Base-by-base conservation (phyloP, 1,139 yeast species). In the Candida tetrigidarum region DNA sequence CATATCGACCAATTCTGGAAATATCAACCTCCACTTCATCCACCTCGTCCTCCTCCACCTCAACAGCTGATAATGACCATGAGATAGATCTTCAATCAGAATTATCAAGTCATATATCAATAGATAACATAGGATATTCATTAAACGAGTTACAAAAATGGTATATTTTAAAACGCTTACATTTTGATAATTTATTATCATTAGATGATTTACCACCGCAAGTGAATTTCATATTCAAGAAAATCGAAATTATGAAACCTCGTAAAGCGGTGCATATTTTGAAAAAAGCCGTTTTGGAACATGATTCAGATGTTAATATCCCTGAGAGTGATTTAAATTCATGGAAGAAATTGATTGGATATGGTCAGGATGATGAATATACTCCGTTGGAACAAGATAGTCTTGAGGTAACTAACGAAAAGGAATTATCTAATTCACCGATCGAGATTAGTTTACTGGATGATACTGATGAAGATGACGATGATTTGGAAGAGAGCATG, bases 231-330 rank as follows among this genome's bases (percentile, higher is more conserved):
- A 62, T 77, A 59, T 58, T 71, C 54, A 69, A 67, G 34, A 73
- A 73, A 51, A 63, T 76, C 41, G 64, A 62, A 18, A 50, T 53
- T 15, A 51, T 80, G 56, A 43, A 70, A 2, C 57, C 64, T 14
- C 69, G 64, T 9, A 76, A 75, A 44, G 73, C 83, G 0, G 26
- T 76, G 3, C 65, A 61, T 19, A 69, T 78, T 37, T 62, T 82
- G 41, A 55, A 61, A 39, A 61, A 66, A n/a, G 68, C 76, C 4
- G 48, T 71, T 3, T 63, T 53, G 1, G 71, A 73, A 32, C 81
- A 78, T 53, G 54, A 56, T 2, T 71, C 65, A 36, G 87, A 82
- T 57, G 68, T 73, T 43, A 82, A 82, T 54, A 71, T 80, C 50
- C 76, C 81, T 4, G 49, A 53, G 7, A 64, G 59, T 6, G 75